Evolutionary conservation across 1,284 basidiomycete species (phyloP).

Genomic region (Ustilago curta): DNA sequence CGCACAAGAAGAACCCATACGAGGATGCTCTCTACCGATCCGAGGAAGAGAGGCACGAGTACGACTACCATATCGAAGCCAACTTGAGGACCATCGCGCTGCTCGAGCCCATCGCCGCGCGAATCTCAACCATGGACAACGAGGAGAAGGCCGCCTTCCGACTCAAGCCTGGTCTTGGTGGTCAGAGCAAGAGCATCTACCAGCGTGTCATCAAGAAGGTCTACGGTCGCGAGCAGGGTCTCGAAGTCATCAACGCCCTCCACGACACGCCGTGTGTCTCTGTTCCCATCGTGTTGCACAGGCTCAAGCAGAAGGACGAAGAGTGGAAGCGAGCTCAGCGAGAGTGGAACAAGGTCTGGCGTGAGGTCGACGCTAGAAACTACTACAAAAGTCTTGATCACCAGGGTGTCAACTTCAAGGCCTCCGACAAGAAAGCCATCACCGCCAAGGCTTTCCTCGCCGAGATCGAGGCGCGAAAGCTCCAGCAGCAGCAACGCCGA

Average conservation of each 20-base stretch:
- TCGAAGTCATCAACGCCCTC: conserved; percentile 87
- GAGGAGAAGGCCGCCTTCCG: conserved; percentile 88
- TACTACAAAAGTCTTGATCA: conserved; percentile 93
- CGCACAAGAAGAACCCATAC: conserved; percentile 96
- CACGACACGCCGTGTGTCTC: conserved; percentile 92
- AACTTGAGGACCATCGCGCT: conserved; percentile 90
- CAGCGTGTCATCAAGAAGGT: conserved; percentile 94
- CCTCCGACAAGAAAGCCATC: conserved; percentile 94
- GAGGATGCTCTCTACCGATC: conserved; percentile 96
- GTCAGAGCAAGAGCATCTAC: conserved; percentile 87
- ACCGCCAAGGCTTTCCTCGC: conserved; percentile 88
- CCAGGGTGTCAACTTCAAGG: conserved; percentile 93
- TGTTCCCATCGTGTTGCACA: conserved; percentile 88
- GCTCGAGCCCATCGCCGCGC: conserved; percentile 86
- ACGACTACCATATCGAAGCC: conserved; percentile 95
- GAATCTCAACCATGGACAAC: conserved; percentile 88
- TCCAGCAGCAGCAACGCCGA: conserved; percentile 76
- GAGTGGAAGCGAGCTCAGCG: conserved; percentile 95
- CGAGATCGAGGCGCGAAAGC: conserved; percentile 85
- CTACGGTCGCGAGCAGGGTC: conserved; percentile 85
- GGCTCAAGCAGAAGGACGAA: conserved; percentile 94
- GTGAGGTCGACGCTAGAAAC: conserved; percentile 95
- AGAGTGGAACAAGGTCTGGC: conserved; percentile 97
- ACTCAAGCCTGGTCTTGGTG: conserved; percentile 88
- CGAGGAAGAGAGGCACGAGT: conserved; percentile 98